Evolutionary conservation across 257 asterid genomes (phyloP).

Genomic region (Schizonepeta tenuifolia): DNA sequence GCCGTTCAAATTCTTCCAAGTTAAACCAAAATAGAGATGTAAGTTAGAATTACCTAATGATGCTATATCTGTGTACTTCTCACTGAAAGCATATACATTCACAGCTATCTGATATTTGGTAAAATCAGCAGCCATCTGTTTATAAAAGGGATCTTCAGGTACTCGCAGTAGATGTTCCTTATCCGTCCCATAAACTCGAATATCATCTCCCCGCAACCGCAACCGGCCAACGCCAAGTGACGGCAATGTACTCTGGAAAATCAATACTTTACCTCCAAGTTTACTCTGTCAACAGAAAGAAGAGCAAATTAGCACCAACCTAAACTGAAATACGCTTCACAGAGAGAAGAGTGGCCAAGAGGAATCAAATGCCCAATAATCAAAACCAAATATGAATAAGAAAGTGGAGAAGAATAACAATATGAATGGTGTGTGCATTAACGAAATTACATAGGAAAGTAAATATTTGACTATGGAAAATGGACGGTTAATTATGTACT

Average conservation of each 20-base stretch:
- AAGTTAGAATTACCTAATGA: constrained; percentile 63
- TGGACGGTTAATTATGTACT: neutral
- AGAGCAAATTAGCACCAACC: constrained; percentile 24
- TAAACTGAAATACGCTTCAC: constrained; percentile 24
- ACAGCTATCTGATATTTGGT: constrained; percentile 89
- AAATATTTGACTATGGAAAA: neutral
- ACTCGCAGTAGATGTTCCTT: constrained; percentile 71
- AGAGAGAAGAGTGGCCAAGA: constrained; percentile 18
- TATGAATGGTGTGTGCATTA: constrained; percentile 1
- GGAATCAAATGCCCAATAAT: constrained; percentile 21
- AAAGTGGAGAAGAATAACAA: constrained; percentile 8
- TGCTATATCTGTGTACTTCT: constrained; percentile 83
- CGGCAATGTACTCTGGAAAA: constrained; percentile 86
- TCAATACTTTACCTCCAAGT: constrained; percentile 90
- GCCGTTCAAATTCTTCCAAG: neutral
- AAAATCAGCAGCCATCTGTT: constrained; percentile 98
- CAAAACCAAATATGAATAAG: constrained; percentile 21
- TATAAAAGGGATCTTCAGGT: constrained; percentile 92
- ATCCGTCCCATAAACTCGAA: constrained; percentile 81
- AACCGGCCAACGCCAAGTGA: constrained; percentile 87
- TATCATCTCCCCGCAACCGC: constrained; percentile 85
- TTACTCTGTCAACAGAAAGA: constrained; percentile 61
- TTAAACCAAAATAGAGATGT: neutral
- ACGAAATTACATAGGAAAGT: constrained; percentile 7
- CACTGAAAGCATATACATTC: constrained; percentile 88